Evolutionary conservation across 306 rosid genomes (phyloP).

Genomic region (apple (Malus domestica)): ASM211411v1 NC_041794.1:27635501-27636000

Average conservation of each 20-base stretch:
- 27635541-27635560: slow-evolving; percentile 99
- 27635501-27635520: slow-evolving; percentile 89
- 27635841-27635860: neutral
- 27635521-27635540: slow-evolving; percentile 84
- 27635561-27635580: slow-evolving; percentile 92
- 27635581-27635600: slow-evolving; percentile 65
- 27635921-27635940: too few species aligned
- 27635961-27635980: neutral
- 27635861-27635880: neutral
- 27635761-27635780: slow-evolving; percentile 82
- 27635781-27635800: slow-evolving; percentile 93
- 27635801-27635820: slow-evolving; percentile 69
- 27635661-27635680: neutral
- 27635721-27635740: slow-evolving; percentile 99
- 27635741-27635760: slow-evolving; percentile 97
- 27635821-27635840: neutral
- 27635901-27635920: too few species aligned
- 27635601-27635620: neutral
- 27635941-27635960: too few species aligned
- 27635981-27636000: neutral
- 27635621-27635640: neutral
- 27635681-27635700: slow-evolving; percentile 48
- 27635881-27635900: neutral
- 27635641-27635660: neutral
- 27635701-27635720: slow-evolving; percentile 97